Evolutionary conservation across 2,329 filamentous ascomycete species (phyloP), one percentile per base, ranked within the genome.

Genomic region (Diaporthe caulivora): DNA sequence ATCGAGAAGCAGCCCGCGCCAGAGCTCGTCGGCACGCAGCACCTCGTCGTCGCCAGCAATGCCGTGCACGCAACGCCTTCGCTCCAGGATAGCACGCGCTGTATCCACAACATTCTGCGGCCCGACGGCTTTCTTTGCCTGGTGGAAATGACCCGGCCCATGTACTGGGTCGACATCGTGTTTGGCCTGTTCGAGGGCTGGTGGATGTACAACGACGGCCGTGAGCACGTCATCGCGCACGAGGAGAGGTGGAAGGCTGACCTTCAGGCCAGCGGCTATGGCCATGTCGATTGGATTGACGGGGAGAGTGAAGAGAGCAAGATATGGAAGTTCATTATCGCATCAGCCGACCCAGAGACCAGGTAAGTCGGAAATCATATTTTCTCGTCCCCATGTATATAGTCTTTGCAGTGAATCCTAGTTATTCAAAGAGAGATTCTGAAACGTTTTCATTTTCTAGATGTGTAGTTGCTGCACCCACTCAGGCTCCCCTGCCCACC

Each of bases 131-230:
- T 82, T 40, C 75, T 84, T 0, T 62, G 80, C 60, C 72, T 85
- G 68, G 51, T 82, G 18, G 83, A 85, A 76, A 78, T 83, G 77
- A 83, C 81, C 0, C 31, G 74, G 18, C 69, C 60, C 2, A 9
- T 81, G 11, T 75, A 65, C 31, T 84, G 77, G 77, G 76, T 82
- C 9, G 82, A 85, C 49, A 71, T 83, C 29, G 76, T 81, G 18
- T 84, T 82, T 44, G 83, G 83, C 0, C 73, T 83, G 1, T 75
- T 84, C 4, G 80, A 84, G 26, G 82, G 83, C 3, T 84, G 83
- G 83, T 85, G 83, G 83, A 72, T 80, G 34, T 83, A 81, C 37
- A 76, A 80, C 7, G 82, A 83, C 58, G 81, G 80, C 24, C 47
- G 73, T 0, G 3, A 51, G 55, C 67, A 82, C 72, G 78, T 77